Evolutionary conservation across 495 filamentous ascomycete genomes (phyloP).

Genomic region (Extremus antarcticus): DNA sequence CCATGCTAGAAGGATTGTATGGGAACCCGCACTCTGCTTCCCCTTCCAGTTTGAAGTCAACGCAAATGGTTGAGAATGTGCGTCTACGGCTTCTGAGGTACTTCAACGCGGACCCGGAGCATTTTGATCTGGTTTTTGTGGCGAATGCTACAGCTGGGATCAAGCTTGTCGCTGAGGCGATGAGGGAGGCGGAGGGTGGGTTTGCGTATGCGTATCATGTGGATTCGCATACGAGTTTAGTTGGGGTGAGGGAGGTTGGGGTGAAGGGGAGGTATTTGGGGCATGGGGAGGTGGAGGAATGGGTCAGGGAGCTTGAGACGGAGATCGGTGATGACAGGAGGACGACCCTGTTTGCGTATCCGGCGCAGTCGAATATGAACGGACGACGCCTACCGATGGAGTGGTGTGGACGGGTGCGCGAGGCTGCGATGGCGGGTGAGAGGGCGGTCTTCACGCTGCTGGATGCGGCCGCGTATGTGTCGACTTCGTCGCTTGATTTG

Average conservation of each 20-base stretch:
- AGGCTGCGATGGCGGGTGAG: slow-evolving; percentile 1
- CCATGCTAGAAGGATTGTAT: slow-evolving; percentile 69
- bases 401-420: slow-evolving; percentile 54
- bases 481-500: slow-evolving; percentile 67
- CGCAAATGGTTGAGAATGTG: slow-evolving; percentile 61
- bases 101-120: slow-evolving; percentile 72
- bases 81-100: slow-evolving; percentile 62
- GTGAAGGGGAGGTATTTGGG: slow-evolving; percentile 54
- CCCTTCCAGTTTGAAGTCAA: slow-evolving; percentile 64
- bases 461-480: slow-evolving; percentile 80
- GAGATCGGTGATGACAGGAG: slow-evolving; percentile 1
- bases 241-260: slow-evolving; percentile 71
- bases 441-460: slow-evolving; percentile 56
- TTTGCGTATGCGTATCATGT: slow-evolving; percentile 79
- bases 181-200: slow-evolving; percentile 46
- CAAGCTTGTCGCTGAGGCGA: slow-evolving; percentile 69
- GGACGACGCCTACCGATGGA: slow-evolving; percentile 62
- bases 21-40: slow-evolving; percentile 91
- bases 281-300: slow-evolving; percentile 56
- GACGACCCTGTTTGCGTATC: slow-evolving; percentile 66
- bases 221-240: slow-evolving; percentile 78
- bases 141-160: slow-evolving; percentile 87
- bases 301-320: slow-evolving; percentile 34
- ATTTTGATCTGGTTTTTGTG: slow-evolving; percentile 85
- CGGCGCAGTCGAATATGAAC: slow-evolving; percentile 89